phyloP scores from a whole-genome alignment of 2,329 filamentous ascomycete genomes.

The Aspergillus thermomutatus region DNA sequence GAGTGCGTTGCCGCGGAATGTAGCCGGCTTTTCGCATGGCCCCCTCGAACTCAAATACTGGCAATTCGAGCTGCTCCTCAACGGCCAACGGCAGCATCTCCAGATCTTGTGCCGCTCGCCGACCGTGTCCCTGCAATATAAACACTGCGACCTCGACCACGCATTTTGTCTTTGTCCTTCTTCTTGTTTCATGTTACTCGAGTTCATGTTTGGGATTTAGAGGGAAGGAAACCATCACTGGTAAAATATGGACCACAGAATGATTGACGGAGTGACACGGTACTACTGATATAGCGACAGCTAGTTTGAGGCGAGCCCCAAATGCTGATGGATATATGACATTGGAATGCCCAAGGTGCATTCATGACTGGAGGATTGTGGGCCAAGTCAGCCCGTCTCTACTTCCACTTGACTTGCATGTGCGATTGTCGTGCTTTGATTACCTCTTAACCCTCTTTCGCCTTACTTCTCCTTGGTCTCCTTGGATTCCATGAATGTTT shows the following conservation, averaged over 20 bases:
- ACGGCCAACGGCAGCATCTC: neutral
- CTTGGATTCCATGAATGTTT: neutral
- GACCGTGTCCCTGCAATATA: neutral
- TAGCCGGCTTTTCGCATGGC: neutral
- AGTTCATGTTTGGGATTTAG: conserved; percentile 27
- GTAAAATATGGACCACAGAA: conserved; percentile 25
- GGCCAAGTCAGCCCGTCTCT: neutral
- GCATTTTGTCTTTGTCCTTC: conserved; percentile 7
- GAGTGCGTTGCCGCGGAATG: neutral
- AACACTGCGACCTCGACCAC: conserved; percentile 1
- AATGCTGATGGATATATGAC: neutral
- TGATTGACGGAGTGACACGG: conserved; percentile 13
- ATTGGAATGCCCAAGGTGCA: neutral
- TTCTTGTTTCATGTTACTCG: conserved; percentile 2
- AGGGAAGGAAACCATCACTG: conserved; percentile 33
- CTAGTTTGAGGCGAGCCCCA: neutral
- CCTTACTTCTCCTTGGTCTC: neutral
- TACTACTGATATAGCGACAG: conserved; percentile 9
- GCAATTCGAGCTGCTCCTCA: neutral
- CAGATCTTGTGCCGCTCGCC: neutral
- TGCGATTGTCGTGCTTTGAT: neutral
- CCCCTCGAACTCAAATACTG: neutral
- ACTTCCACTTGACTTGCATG: neutral
- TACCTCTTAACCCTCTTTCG: neutral
- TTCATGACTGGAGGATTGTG: neutral